phyloP scores from a whole-genome alignment of 139 green algal species.

The Tetraselmis chui region DNA sequence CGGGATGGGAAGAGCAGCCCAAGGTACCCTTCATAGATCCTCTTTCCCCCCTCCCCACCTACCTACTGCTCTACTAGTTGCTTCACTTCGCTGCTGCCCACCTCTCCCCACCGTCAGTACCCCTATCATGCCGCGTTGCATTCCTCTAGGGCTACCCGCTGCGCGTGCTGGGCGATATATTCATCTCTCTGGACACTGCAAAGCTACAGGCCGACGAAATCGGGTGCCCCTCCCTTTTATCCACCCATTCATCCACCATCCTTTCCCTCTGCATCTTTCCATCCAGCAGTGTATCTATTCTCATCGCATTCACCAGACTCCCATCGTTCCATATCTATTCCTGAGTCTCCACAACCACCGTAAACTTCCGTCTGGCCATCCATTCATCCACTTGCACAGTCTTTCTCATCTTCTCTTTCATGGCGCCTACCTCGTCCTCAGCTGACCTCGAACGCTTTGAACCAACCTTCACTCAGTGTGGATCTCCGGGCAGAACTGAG shows the following conservation, averaged over 20 bases:
- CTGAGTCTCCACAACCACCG: too few relatives aligned
- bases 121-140: background rate
- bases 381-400: background rate
- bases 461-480: too few relatives aligned
- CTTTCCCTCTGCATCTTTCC: too few relatives aligned
- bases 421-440: too few relatives aligned
- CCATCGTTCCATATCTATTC: too few relatives aligned
- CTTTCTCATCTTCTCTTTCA: background rate
- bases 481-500: conserved; percentile 70
- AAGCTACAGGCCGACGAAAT: conserved; percentile 72
- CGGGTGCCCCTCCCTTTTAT: conserved; percentile 32
- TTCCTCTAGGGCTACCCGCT: conserved; percentile 38
- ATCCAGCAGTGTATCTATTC: too few relatives aligned
- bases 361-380: too few relatives aligned
- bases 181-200: conserved; percentile 91
- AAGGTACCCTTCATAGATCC: too few relatives aligned
- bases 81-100: background rate
- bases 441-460: too few relatives aligned
- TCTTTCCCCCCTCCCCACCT: too few relatives aligned
- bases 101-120: too few relatives aligned
- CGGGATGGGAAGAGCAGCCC: conserved; percentile 56
- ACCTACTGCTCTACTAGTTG: conserved; percentile 1
- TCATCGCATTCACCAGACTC: too few relatives aligned
- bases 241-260: background rate
- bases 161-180: conserved; percentile 80